Evolutionary conservation across 345 rosid species (phyloP).

Genomic region (Populus euphratica): DNA sequence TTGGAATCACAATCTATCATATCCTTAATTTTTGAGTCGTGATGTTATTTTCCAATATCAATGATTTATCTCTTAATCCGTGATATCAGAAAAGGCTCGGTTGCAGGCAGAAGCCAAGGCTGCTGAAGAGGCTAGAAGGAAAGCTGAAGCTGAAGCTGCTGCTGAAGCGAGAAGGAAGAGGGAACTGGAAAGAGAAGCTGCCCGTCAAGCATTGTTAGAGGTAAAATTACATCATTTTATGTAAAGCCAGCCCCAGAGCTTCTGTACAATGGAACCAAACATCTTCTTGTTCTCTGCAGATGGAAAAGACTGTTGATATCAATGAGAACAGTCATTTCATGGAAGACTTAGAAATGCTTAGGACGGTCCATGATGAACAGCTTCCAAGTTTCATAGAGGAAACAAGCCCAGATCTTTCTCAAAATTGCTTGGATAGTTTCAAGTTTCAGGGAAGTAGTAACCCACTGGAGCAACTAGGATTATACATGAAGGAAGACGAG

Average conservation of each 20-base stretch:
- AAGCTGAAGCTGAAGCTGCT: constrained; percentile 73
- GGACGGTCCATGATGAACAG: constrained; percentile 44
- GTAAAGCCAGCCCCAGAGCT: neutral
- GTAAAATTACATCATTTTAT: constrained; percentile 27
- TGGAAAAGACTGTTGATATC: constrained; percentile 92
- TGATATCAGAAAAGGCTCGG: constrained; percentile 62
- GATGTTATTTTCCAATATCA: neutral
- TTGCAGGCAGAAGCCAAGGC: constrained; percentile 82
- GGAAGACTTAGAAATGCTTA: constrained; percentile 83
- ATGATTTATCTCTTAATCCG: constrained; percentile 4
- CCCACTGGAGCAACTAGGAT: constrained; percentile 75
- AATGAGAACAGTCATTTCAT: constrained; percentile 70
- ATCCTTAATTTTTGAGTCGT: neutral
- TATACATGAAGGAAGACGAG: constrained; percentile 64
- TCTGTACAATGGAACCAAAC: neutral
- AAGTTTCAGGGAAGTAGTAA: constrained; percentile 61
- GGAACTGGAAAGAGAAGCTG: constrained; percentile 84
- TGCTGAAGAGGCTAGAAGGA: constrained; percentile 72
- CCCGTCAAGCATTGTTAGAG: constrained; percentile 76
- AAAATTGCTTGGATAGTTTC: constrained; percentile 58
- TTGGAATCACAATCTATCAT: neutral
- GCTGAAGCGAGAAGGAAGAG: constrained; percentile 71
- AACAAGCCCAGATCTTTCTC: constrained; percentile 45
- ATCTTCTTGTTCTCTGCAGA: constrained; percentile 40
- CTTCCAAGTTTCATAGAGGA: constrained; percentile 52